Evolutionary conservation across 305 asterid species (phyloP).

Genomic region (Fraxinus paxiana): DNA sequence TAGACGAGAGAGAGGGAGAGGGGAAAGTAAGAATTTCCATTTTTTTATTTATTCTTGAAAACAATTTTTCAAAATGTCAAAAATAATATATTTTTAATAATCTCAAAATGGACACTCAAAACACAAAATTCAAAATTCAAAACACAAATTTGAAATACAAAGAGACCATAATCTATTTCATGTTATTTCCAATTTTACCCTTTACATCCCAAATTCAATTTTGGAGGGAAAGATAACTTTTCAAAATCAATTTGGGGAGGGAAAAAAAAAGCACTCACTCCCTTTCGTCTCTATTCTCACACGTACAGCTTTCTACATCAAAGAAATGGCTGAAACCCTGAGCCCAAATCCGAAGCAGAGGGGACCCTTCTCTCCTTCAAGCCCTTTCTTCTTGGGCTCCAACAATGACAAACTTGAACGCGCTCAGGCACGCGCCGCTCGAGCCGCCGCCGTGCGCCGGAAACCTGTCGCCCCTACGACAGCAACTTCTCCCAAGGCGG

Average conservation of each 20-base stretch:
- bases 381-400: constrained; percentile 77
- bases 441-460: constrained; percentile 86
- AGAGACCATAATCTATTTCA: too few relatives aligned
- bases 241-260: background rate
- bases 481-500: constrained; percentile 29
- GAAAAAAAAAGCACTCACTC: background rate
- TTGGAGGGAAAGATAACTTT: background rate
- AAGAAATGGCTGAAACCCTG: constrained; percentile 62
- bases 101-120: too few relatives aligned
- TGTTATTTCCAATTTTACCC: too few relatives aligned
- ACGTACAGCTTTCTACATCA: background rate
- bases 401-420: constrained; percentile 89
- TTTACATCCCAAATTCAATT: too few relatives aligned
- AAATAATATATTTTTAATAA: too few relatives aligned
- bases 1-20: too few relatives aligned
- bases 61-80: too few relatives aligned
- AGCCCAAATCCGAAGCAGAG: constrained; percentile 71
- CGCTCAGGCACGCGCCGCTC: constrained; percentile 94
- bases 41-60: too few relatives aligned
- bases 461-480: constrained; percentile 37
- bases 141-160: too few relatives aligned
- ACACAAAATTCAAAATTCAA: too few relatives aligned
- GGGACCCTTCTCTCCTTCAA: constrained; percentile 63
- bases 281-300: background rate
- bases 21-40: too few relatives aligned